phyloP scores from a whole-genome alignment of 768 basidiomycete species.

The Boletus subparvulus region DNA sequence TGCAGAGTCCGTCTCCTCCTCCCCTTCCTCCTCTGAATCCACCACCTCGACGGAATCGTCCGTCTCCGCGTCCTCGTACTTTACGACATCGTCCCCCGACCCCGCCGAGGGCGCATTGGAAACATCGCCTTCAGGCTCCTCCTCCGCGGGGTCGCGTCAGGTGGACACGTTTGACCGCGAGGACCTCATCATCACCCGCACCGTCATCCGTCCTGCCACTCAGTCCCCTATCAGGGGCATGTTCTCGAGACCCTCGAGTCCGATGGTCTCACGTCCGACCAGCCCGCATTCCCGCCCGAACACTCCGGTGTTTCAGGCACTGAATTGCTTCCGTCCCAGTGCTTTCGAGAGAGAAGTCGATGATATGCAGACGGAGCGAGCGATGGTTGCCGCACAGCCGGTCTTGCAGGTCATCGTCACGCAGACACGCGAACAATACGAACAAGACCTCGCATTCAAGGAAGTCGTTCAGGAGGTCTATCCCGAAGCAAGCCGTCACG shows the following conservation, averaged over 20 bases:
- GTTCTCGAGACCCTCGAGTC: constrained; percentile 34
- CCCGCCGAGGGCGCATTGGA: constrained; percentile 9
- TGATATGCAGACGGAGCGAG: constrained; percentile 25
- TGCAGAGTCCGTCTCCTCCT: constrained; percentile 16
- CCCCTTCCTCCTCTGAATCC: constrained; percentile 8
- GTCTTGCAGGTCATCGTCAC: constrained; percentile 35
- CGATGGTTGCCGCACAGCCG: constrained; percentile 12
- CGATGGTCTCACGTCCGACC: constrained; percentile 28
- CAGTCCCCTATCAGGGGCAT: constrained; percentile 21
- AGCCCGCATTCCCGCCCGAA: constrained; percentile 23
- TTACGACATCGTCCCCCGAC: constrained; percentile 17
- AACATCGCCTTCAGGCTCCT: constrained; percentile 3
- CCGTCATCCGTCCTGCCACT: constrained; percentile 37
- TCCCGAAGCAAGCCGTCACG: constrained; percentile 24
- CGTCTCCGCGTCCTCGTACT: constrained; percentile 23
- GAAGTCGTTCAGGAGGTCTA: constrained; percentile 27
- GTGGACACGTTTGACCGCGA: constrained; percentile 31
- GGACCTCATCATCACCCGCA: constrained; percentile 36
- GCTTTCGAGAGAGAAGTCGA: constrained; percentile 35
- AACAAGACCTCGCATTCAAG: constrained; percentile 35
- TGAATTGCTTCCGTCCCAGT: constrained; percentile 36
- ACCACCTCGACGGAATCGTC: constrained; percentile 5
- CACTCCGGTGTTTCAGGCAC: constrained; percentile 24
- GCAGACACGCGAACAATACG: constrained; percentile 34
- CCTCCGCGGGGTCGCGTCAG: constrained; percentile 12